These are phyloP conservation scores for Diaporthe australafricana DNA, from an alignment of 2,329 filamentous ascomycete genomes.

Conservation along the genomic window DNA sequence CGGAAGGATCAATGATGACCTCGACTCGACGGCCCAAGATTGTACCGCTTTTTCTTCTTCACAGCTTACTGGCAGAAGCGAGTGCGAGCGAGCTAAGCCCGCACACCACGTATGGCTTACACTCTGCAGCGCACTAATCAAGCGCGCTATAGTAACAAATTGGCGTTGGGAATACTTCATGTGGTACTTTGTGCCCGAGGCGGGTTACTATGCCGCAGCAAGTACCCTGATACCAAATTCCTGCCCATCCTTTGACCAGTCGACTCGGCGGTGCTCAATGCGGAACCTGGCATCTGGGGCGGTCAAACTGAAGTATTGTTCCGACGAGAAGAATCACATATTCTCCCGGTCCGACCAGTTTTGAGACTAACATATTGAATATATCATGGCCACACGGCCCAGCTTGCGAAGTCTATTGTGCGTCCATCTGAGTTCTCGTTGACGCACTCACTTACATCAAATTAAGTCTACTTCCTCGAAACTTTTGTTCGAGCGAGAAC, in stretches of 20 bases:
- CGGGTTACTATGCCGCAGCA: neutral
- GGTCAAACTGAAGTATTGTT: neutral
- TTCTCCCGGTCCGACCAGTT: neutral
- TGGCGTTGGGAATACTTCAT: neutral
- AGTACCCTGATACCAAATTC: neutral
- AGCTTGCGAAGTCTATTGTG: neutral
- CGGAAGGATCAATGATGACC: neutral
- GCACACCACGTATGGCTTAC: neutral
- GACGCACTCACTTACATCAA: neutral
- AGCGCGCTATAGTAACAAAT: neutral
- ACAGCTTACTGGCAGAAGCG: neutral
- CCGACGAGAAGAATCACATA: constrained; percentile 5
- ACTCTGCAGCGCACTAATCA: neutral
- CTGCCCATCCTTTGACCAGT: constrained; percentile 14
- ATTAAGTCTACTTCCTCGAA: neutral
- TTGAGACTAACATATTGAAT: neutral
- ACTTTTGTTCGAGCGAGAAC: no score
- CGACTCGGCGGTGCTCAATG: neutral
- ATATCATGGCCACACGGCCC: neutral
- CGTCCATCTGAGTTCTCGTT: no score
- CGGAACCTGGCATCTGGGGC: neutral
- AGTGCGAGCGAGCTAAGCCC: constrained; percentile 5
- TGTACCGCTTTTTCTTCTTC: neutral
- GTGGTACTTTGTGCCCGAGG: neutral
- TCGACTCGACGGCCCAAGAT: neutral